These are phyloP conservation scores for Discostella stelligeroides DNA, from an alignment of 108 stramenopile genomes.

Conservation along the genomic window DNA sequence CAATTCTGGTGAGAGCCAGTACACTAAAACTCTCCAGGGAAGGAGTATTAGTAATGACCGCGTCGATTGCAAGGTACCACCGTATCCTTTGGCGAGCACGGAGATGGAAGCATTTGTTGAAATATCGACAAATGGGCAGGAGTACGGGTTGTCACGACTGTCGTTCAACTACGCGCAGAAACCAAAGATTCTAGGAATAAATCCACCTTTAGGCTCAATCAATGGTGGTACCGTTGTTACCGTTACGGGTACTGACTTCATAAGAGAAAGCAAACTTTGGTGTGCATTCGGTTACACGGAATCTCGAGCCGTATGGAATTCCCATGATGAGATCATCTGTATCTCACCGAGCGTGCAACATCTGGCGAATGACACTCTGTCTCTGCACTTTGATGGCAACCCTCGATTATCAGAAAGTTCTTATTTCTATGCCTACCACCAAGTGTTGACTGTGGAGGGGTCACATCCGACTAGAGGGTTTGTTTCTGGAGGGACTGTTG, in stretches of 20 bases:
- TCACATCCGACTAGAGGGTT: conserved; percentile 41
- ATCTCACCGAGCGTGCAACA: conserved; percentile 18
- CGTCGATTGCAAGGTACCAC: conserved; percentile 27
- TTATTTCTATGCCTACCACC: conserved; percentile 25
- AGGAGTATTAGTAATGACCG: conserved; percentile 12
- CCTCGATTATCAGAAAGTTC: neutral
- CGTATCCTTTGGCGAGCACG: conserved; percentile 6
- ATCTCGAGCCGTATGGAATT: conserved; percentile 36
- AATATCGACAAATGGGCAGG: conserved; percentile 45
- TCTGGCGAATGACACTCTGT: conserved; percentile 30
- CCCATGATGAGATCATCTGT: conserved; percentile 26
- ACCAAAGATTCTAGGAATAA: conserved; percentile 26
- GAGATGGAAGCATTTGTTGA: conserved; percentile 34
- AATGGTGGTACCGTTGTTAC: conserved; percentile 40
- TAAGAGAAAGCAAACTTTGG: conserved; percentile 40
- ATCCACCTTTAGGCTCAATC: conserved; percentile 36
- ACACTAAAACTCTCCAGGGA: conserved; percentile 2
- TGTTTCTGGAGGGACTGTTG: conserved; percentile 37
- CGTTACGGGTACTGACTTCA: conserved; percentile 39
- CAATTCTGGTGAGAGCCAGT: neutral
- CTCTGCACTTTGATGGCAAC: conserved; percentile 26
- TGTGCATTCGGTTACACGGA: conserved; percentile 41
- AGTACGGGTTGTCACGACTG: conserved; percentile 27
- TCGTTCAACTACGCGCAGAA: conserved; percentile 28
- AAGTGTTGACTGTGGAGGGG: conserved; percentile 33